Base-by-base conservation (phyloP, 345 rosid species). In the Raphanus raphanistrum region DNA sequence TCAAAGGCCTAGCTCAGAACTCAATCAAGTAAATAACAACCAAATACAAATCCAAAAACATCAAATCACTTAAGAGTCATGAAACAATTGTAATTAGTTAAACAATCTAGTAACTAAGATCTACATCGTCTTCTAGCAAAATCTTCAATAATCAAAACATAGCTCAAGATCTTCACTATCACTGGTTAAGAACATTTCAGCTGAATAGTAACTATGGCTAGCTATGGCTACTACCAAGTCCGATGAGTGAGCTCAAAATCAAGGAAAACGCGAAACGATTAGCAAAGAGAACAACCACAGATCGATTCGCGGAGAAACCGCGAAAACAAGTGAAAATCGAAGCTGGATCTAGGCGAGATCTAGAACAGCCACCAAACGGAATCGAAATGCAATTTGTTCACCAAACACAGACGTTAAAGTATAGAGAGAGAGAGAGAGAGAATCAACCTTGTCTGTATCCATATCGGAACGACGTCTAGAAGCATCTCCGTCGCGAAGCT, bases 391-490 rank as follows among this genome's bases (percentile, higher is more conserved):
- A 41, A 8, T 59, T 55, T 21, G 50, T 69, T 76, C 28, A 69
- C 80, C 63, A 26, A 59, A 78, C 77, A 65, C 17, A 33, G 59
- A 65, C 64, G 76, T 57, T 29, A 65, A 78, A 55, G 55, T n/a
- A 70, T 4, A 66, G 11, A 48, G 11, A 27, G 0, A 45, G 11
- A 25, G 7, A 15, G 4, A 66, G 17, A 15, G 9, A 0, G 26
- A 63, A 26, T 50, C 2, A 21, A 88, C 91, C 91, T 86, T 86
- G 69, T 86, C 89, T 72, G 86, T 38, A 72, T 86, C 83, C 81
- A 84, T 76, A 35, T 84, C 79, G 11, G 80, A 21, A 60, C 86
- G 84, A 75, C 83, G 81, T 80, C 80, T 84, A 57, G 65, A 54
- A 26, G 81, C 75, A 73, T 84, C 86, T 68, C 74, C 84, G 76